Conservation (phyloP, 306 rosid species). For the Herpetospermum pedunculosum region DNA sequence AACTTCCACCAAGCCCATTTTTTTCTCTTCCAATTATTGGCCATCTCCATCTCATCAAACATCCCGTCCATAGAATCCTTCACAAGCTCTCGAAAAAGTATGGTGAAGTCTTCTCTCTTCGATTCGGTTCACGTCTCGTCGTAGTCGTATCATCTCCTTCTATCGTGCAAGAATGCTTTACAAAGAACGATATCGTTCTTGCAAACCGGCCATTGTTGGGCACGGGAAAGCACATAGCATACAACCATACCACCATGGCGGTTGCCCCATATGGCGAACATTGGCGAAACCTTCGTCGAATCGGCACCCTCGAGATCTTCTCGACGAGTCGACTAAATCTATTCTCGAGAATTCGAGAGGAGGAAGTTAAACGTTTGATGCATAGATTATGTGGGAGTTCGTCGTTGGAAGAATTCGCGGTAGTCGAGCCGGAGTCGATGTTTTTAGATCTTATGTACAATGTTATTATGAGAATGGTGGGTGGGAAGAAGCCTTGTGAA, state of each 20-base stretch:
- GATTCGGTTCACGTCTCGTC: neutral
- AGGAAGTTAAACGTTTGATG: neutral
- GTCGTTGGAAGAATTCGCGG: neutral
- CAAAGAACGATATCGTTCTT: neutral
- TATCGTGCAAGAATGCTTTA: neutral
- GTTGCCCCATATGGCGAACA: neutral
- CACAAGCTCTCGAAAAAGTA: neutral
- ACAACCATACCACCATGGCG: neutral
- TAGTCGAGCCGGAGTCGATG: neutral
- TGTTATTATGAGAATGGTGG: neutral
- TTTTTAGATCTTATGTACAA: neutral
- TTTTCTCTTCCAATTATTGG: neutral
- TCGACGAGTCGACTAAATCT: neutral
- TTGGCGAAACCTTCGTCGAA: neutral
- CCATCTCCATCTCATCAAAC: constrained; percentile 1
- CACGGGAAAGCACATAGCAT: neutral
- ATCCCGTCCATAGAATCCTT: neutral
- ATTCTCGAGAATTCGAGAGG: neutral
- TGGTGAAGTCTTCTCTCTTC: neutral
- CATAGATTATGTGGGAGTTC: neutral
- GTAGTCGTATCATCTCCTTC: neutral
- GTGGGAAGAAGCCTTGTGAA: neutral
- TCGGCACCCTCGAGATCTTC: neutral
- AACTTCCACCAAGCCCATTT: neutral
- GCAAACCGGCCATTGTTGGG: neutral